Conservation (phyloP, 2,329 filamentous ascomycete genomes). For the Pyrenophora tritici-repentis region DNA sequence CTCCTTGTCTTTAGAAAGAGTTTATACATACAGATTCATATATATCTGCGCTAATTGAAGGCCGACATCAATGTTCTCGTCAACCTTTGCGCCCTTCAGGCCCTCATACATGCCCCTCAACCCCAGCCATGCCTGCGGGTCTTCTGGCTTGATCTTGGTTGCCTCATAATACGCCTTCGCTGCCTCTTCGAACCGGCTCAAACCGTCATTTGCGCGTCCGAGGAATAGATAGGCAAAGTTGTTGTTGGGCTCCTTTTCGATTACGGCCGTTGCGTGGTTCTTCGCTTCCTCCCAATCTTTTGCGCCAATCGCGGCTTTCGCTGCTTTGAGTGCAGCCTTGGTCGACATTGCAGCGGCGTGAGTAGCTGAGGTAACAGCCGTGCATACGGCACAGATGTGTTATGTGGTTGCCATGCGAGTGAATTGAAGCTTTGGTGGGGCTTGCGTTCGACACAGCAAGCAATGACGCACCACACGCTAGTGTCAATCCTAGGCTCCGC, state of each 20-base stretch:
- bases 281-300: conserved; percentile 79
- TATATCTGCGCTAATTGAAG: conserved; percentile 77
- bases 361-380: not conserved
- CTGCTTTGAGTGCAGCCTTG: conserved; percentile 80
- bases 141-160: conserved; percentile 70
- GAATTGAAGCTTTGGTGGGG: conserved; percentile 18
- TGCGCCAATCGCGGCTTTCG: conserved; percentile 76
- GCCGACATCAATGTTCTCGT: conserved; percentile 74
- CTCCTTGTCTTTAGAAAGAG: not conserved
- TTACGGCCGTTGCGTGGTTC: conserved; percentile 68
- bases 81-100: conserved; percentile 70
- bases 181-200: conserved; percentile 71
- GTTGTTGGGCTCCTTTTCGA: conserved; percentile 74
- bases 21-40: conserved; percentile 48
- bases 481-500: conserved; percentile 31
- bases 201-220: conserved; percentile 81
- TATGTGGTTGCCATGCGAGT: conserved; percentile 30
- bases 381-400: conserved; percentile 17
- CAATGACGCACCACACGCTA: conserved; percentile 34
- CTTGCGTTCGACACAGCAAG: conserved; percentile 15
- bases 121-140: conserved; percentile 89
- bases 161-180: conserved; percentile 78
- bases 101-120: conserved; percentile 82
- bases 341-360: conserved; percentile 34
- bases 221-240: conserved; percentile 91